Conservation (phyloP, 805 yeast genomes). For the Sporopachydermia quercuum region DNA sequence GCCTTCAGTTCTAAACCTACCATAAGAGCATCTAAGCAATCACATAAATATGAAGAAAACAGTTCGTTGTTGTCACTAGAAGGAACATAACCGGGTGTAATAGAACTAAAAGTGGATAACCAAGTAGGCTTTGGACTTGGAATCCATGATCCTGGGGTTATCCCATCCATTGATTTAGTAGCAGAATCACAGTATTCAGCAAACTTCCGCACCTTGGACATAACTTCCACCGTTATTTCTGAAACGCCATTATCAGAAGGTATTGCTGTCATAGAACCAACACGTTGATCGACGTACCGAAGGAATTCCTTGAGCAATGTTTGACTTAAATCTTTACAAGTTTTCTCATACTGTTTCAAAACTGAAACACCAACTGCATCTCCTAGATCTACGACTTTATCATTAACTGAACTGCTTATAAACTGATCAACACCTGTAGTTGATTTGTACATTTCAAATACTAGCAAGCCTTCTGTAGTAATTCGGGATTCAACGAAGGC, state of each 20-base stretch:
- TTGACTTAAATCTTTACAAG: slow-evolving; percentile 12
- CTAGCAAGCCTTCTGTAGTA: slow-evolving; percentile 33
- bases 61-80: slow-evolving; percentile 32
- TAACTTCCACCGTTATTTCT: slow-evolving; percentile 56
- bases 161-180: slow-evolving; percentile 30
- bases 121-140: slow-evolving; percentile 42
- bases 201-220: slow-evolving; percentile 50
- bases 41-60: slow-evolving; percentile 56
- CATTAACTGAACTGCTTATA: slow-evolving; percentile 18
- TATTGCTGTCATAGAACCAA: slow-evolving; percentile 28
- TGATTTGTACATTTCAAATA: slow-evolving; percentile 34
- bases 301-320: slow-evolving; percentile 42
- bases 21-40: slow-evolving; percentile 61
- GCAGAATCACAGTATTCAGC: slow-evolving; percentile 47
- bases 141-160: slow-evolving; percentile 56
- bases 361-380: slow-evolving; percentile 9
- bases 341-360: slow-evolving; percentile 10
- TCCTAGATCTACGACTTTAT: slow-evolving; percentile 12
- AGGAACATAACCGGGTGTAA: slow-evolving; percentile 25
- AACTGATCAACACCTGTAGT: slow-evolving; percentile 30
- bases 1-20: slow-evolving; percentile 49
- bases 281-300: slow-evolving; percentile 36
- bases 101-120: slow-evolving; percentile 32
- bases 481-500: slow-evolving; percentile 26
- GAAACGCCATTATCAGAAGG: slow-evolving; percentile 61